These are phyloP conservation scores for Hypoxylon subgilvum DNA, from an alignment of 495 filamentous ascomycete species.

Conservation along the genomic window DNA sequence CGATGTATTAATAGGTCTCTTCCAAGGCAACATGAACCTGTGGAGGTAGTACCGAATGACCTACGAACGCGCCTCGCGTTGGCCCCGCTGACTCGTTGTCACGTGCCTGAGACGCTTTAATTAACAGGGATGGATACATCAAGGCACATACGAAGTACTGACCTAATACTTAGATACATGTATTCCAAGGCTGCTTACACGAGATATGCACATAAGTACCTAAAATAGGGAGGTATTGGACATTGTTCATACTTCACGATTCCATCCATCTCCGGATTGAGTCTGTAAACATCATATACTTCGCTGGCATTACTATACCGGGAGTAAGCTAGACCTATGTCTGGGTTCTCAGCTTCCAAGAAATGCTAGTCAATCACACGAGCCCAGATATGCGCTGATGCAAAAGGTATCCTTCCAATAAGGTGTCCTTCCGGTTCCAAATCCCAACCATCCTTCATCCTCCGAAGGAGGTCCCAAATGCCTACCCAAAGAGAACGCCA, in stretches of 20 bases:
- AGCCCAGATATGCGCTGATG: constrained; percentile 30
- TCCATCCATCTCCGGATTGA: no score
- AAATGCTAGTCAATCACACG: constrained; percentile 17
- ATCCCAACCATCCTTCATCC: constrained; percentile 18
- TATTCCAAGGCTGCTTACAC: neutral
- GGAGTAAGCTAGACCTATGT: constrained; percentile 5
- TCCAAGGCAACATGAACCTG: no score
- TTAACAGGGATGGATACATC: neutral
- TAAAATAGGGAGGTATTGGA: no score
- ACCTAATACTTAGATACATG: no score
- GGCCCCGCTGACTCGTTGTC: constrained; percentile 25
- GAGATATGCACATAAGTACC: neutral
- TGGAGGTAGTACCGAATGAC: neutral
- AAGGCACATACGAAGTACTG: no score
- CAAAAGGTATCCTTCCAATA: constrained; percentile 38
- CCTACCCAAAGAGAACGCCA: constrained; percentile 28
- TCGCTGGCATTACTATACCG: constrained; percentile 28
- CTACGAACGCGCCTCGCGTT: constrained; percentile 28
- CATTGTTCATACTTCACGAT: no score
- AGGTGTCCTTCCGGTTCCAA: constrained; percentile 27
- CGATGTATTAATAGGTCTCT: no score
- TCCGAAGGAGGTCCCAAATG: constrained; percentile 24
- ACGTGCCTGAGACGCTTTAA: constrained; percentile 15
- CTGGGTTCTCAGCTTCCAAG: constrained; percentile 7
- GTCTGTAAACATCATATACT: neutral